These are phyloP conservation scores for Coemansia sp. DNA, from an alignment of 192 early-diverging fungal genomes.

Conservation along the genomic window DNA sequence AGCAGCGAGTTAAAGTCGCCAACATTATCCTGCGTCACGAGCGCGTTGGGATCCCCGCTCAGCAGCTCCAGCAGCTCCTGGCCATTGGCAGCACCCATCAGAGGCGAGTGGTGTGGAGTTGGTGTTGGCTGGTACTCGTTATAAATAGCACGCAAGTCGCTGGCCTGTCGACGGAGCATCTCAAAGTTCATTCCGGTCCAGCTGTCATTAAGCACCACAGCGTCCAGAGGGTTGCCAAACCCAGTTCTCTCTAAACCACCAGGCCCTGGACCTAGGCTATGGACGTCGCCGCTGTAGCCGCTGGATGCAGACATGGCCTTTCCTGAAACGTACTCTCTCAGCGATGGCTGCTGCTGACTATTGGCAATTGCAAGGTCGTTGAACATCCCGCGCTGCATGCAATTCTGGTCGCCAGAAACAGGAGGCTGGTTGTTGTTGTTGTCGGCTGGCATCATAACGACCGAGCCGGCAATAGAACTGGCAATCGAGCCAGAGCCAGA, in stretches of 20 bases:
- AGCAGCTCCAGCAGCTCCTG: constrained; percentile 41
- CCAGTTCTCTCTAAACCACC: neutral
- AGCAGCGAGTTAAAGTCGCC: constrained; percentile 38
- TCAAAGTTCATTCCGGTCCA: constrained; percentile 49
- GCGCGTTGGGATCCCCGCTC: constrained; percentile 39
- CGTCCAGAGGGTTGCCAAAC: neutral
- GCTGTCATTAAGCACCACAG: constrained; percentile 32
- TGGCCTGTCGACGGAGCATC: constrained; percentile 35
- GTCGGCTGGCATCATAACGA: constrained; percentile 9
- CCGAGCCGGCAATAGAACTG: neutral
- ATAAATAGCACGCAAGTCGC: constrained; percentile 38
- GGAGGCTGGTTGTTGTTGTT: constrained; percentile 13
- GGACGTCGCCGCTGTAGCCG: neutral
- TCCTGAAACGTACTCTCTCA: constrained; percentile 51
- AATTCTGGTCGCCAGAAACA: neutral
- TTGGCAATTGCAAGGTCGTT: neutral
- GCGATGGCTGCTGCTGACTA: constrained; percentile 35
- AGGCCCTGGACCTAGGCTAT: neutral
- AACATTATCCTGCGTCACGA: constrained; percentile 43
- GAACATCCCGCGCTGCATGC: neutral
- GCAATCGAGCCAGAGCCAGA: constrained; percentile 6
- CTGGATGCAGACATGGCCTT: constrained; percentile 11
- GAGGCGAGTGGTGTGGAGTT: constrained; percentile 55
- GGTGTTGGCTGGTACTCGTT: constrained; percentile 52
- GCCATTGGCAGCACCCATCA: constrained; percentile 24